These are phyloP conservation scores for Rhytidhysteron rufulum DNA, from an alignment of 2,329 filamentous ascomycete species.

Conservation along the genomic window DNA sequence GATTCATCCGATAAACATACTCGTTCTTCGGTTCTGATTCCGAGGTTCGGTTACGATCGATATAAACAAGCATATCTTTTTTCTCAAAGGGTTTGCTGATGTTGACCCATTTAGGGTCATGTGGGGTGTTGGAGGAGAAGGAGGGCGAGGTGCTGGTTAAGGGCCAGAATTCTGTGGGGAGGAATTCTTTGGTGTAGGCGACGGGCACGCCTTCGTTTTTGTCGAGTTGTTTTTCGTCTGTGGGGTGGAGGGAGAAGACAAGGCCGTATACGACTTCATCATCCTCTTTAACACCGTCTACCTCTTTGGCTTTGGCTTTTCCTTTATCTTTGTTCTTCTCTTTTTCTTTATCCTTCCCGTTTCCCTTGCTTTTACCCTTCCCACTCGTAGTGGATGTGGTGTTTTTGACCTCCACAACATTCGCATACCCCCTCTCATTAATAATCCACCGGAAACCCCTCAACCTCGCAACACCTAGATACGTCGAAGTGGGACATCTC, in stretches of 20 bases:
- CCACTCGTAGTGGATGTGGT: background rate
- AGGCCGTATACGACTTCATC: constrained; percentile 32
- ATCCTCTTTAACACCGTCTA: constrained; percentile 32
- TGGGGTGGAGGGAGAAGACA: constrained; percentile 23
- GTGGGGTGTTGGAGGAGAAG: constrained; percentile 1
- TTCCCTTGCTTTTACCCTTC: background rate
- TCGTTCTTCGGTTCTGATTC: constrained; percentile 49
- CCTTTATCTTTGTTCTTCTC: constrained; percentile 2
- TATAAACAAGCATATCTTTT: constrained; percentile 54
- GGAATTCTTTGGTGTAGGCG: constrained; percentile 55
- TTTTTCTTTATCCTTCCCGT: background rate
- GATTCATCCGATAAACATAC: constrained; percentile 63
- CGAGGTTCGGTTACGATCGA: constrained; percentile 45
- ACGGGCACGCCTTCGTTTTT: constrained; percentile 59
- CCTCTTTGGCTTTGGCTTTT: background rate
- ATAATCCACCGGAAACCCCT: constrained; percentile 62
- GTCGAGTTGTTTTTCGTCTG: constrained; percentile 30
- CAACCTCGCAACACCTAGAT: constrained; percentile 57
- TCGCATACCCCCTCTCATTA: constrained; percentile 64
- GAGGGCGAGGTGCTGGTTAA: no score
- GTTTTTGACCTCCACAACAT: constrained; percentile 47
- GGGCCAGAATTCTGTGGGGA: constrained; percentile 44
- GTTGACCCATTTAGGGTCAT: constrained; percentile 15
- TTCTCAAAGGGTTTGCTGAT: constrained; percentile 12
- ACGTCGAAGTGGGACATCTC: constrained; percentile 56